Evolutionary conservation across 805 yeast species (phyloP), one percentile per base, ranked within the genome.

Genomic region (Metschnikowia baotianmanensis): DNA sequence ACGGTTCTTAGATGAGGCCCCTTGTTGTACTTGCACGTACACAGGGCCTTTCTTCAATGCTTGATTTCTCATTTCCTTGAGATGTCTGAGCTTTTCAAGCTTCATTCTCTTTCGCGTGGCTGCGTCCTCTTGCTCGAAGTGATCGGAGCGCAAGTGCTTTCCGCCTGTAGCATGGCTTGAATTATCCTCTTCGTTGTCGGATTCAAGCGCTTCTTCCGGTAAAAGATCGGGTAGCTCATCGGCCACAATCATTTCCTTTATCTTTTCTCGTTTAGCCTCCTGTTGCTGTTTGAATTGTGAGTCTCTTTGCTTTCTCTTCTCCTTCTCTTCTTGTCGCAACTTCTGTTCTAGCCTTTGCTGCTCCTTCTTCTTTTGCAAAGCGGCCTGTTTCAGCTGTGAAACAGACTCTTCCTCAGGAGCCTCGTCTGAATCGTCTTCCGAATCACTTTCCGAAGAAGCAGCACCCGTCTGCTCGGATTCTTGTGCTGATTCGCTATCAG

Each of bases 351-450:
- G 33, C 36, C 48, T 44, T 28, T 48, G 40, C 21, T 48, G 50
- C 29, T 60, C 55, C 26, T 54, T 53, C 41, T 61, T 59, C 38
- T 56, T 55, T 27, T 58, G 56, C 31, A 65, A 42, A 32, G 58
- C 43, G 3, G 52, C 56, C 30, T 57, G 42, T 36, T 58, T 66
- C 24, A 66, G 50, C 27, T 49, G 47, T 6, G 55, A 40, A 5
- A 63, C 62, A 7, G 71, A 62, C 42, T 69, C 74, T 47, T 69
- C 74, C 52, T 69, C 74, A 12, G 75, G 75, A 1, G 74, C 74
- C 7, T 65, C 71, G 47, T 68, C 50, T 2, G 53, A 49, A 9
- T 52, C 65, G 16, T 47, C 65, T 17, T 34, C 43, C 33, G 31
- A 32, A 11, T 21, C 32, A n/a, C 31, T 29, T 32, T 24, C 26